A percentile compares a stretch with the other conserved stretches of the same genome.
Conservation (phyloP, 495 filamentous ascomycete species). For the Darksidea phi region DNA sequence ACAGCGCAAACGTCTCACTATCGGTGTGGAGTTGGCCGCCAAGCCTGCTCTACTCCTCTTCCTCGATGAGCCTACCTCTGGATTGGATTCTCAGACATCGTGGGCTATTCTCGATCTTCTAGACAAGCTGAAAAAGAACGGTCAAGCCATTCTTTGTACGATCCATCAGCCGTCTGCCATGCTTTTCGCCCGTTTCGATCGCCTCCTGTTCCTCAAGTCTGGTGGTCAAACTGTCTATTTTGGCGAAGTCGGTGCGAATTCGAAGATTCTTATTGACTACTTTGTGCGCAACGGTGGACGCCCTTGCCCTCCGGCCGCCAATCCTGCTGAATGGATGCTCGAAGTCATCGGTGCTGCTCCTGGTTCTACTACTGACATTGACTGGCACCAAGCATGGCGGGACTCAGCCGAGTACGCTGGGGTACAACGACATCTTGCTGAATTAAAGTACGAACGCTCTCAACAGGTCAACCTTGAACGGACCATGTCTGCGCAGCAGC, state of each 20-base stretch:
- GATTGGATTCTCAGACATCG: constrained; percentile 80
- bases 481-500: constrained; percentile 32
- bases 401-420: constrained; percentile 67
- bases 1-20: constrained; percentile 83
- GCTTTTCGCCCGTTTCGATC: constrained; percentile 88
- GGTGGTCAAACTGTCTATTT: constrained; percentile 89
- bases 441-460: constrained; percentile 62
- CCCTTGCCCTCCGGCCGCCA: constrained; percentile 72
- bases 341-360: constrained; percentile 90
- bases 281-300: constrained; percentile 78
- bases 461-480: constrained; percentile 41
- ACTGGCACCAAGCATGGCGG: constrained; percentile 83
- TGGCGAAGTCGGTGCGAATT: constrained; percentile 82
- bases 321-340: constrained; percentile 95
- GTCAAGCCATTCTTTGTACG: constrained; percentile 85
- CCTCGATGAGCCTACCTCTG: constrained; percentile 86
- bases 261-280: constrained; percentile 67
- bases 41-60: constrained; percentile 88
- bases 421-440: constrained; percentile 67
- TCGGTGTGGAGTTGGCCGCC: constrained; percentile 87
- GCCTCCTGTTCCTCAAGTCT: constrained; percentile 75
- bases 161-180: constrained; percentile 92
- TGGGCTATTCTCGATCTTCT: constrained; percentile 80
- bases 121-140: constrained; percentile 76
- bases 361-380: constrained; percentile 68